phyloP scores from a whole-genome alignment of 1,284 basidiomycete species.

The Wolfiporia cocos region DNA sequence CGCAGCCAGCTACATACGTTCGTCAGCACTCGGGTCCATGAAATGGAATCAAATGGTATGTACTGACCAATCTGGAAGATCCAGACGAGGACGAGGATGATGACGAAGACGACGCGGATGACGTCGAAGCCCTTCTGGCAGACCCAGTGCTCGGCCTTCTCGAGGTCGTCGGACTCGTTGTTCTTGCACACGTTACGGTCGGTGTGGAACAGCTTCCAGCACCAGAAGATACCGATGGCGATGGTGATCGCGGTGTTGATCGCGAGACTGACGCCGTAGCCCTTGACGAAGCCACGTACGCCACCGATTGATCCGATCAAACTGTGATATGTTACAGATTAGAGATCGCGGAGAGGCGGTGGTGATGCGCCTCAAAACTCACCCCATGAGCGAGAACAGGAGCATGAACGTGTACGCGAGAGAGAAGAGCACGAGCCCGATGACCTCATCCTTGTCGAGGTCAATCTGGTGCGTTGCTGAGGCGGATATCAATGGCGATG shows the following conservation, averaged over 20 bases:
- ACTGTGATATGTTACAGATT: too few species aligned
- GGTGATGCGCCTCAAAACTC: too few species aligned
- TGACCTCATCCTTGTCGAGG: conserved; percentile 28
- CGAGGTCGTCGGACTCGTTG: conserved; percentile 13
- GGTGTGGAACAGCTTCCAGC: conserved; percentile 23
- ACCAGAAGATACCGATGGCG: conserved; percentile 40
- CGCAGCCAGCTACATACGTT: conserved; percentile 19
- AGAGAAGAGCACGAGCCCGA: conserved; percentile 41
- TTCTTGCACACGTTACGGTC: conserved; percentile 14
- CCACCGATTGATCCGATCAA: conserved; percentile 42
- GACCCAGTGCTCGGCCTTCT: conserved; percentile 24
- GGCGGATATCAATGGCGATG: neutral
- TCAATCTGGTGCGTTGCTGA: conserved; percentile 13
- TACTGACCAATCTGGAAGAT: conserved; percentile 45
- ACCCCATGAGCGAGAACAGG: conserved; percentile 46
- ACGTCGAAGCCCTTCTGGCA: conserved; percentile 24
- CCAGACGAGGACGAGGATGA: conserved; percentile 32
- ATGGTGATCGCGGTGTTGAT: conserved; percentile 44
- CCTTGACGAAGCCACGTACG: conserved; percentile 35
- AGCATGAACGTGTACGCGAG: conserved; percentile 42
- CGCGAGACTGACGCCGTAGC: conserved; percentile 39
- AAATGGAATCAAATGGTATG: neutral
- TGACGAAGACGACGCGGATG: conserved; percentile 20
- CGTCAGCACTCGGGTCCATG: neutral
- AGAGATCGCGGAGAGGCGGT: too few species aligned